Base-by-base conservation (phyloP, 176 grass and related monocot genomes). In the Tuctoria greenei region DNA sequence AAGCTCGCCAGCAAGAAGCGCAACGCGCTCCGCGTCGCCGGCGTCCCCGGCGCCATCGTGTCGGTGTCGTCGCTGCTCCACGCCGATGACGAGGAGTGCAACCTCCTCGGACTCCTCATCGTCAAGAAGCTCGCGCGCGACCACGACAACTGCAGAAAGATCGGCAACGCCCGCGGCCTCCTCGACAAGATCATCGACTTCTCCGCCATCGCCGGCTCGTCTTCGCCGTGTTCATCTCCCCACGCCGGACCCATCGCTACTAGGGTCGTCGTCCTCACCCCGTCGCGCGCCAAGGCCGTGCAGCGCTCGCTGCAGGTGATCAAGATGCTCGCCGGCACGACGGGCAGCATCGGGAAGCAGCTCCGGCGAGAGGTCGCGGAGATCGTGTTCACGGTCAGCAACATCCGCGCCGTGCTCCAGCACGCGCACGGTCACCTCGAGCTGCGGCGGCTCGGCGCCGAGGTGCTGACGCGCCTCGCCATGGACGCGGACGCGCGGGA, bases 161-260 rank as follows among this genome's bases (percentile, higher is more conserved):
- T 96, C 34, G 93, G 93, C 9, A 88, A 69, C 72, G 75, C 84
- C 0, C 84, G 93, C 7, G 87, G 87, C 10, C 89, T 96, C 21
- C 81, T 96, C 16, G 85, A 92, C 75, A 92, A 90, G 71, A 93
- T 96, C 67, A 86, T 96, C 66, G 79, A 78, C 43, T 93, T 88
- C 43, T 90, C 90, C 12, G 23, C 79, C 74, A 75, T 84, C 23
- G 35, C 17, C 7, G 44, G 27, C 5, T 31, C 31, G 36, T 59
- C 3, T 34, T 28, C 52, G 55, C 4, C 52, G 49, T 52, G 17
- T 1, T 55, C 45, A 5, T 40, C 60, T 12, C 2, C 5, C 4
- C 1, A 5, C 9, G 1, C 40, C 10, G 16, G 25, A 3, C 7
- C 42, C 13, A 10, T 4, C 0, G 0, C 34, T 1, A 54, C 52